Percentiles rank a stretch among this genome's conserved stretches.
Evolutionary conservation across 805 yeast genomes (phyloP).

Genomic region (Candida insectorum): DNA sequence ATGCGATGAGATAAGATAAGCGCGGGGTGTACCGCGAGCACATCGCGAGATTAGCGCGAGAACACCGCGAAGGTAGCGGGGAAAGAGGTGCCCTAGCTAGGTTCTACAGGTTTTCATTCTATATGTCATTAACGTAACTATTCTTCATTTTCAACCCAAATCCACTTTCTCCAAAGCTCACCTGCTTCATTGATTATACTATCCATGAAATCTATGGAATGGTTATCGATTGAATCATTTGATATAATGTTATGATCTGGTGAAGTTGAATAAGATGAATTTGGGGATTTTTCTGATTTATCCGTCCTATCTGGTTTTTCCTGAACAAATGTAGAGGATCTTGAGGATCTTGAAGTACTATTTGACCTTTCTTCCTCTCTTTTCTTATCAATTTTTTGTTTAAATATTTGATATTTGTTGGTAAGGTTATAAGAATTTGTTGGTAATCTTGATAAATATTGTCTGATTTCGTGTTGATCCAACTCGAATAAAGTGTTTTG

Average conservation of each 20-base stretch:
- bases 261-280: conserved; percentile 1
- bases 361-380: conserved; percentile 13
- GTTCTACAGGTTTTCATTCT: too few relatives aligned
- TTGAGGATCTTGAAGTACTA: conserved; percentile 7
- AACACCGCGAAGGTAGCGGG: not conserved
- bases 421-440: conserved; percentile 38
- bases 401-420: conserved; percentile 32
- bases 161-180: conserved; percentile 83
- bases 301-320: conserved; percentile 1
- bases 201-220: conserved; percentile 59
- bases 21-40: not conserved
- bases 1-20: conserved; percentile 38
- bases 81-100: too few relatives aligned
- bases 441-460: conserved; percentile 60
- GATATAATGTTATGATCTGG: conserved; percentile 21
- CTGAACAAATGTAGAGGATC: conserved; percentile 12
- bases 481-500: conserved; percentile 77
- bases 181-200: conserved; percentile 76
- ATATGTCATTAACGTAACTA: conserved; percentile 1
- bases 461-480: conserved; percentile 86
- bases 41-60: not conserved
- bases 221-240: conserved; percentile 27
- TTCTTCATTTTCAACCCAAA: conserved; percentile 40
- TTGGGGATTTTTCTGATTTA: not conserved
- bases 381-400: conserved; percentile 16